phyloP scores from a whole-genome alignment of 192 early-diverging fungal species.

The Borealophlyctis nickersoniae region DNA sequence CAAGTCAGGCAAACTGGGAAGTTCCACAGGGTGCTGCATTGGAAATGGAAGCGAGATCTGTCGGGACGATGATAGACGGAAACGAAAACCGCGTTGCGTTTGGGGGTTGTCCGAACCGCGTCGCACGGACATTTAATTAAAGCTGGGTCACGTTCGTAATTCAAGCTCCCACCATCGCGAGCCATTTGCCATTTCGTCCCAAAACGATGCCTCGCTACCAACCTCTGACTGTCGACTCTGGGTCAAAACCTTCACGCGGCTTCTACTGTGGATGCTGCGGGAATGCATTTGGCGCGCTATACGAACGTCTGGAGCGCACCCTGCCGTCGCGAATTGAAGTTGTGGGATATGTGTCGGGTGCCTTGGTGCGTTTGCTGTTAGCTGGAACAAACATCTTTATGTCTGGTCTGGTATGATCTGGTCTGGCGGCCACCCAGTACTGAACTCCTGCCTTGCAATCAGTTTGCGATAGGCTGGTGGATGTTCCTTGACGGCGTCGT shows the following conservation, averaged over 20 bases:
- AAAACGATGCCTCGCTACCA: not conserved
- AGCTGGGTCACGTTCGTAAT: too few species aligned
- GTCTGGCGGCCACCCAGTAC: not conserved
- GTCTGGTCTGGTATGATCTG: not conserved
- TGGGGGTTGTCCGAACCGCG: too few species aligned
- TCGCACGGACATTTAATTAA: too few species aligned
- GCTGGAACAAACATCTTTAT: too few species aligned
- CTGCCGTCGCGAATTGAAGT: slow-evolving; percentile 26
- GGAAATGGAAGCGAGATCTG: too few species aligned
- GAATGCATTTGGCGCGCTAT: slow-evolving; percentile 3
- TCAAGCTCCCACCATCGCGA: too few species aligned
- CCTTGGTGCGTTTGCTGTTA: slow-evolving; percentile 19
- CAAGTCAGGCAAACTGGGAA: slow-evolving; percentile 1
- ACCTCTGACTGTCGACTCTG: not conserved
- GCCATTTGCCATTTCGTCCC: too few species aligned
- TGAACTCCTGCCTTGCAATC: not conserved
- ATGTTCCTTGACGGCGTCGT: slow-evolving; percentile 47
- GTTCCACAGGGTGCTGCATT: not conserved
- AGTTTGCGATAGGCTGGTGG: slow-evolving; percentile 54
- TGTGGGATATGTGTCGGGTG: slow-evolving; percentile 36
- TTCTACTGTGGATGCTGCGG: slow-evolving; percentile 32
- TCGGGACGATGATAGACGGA: too few species aligned
- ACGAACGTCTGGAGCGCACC: slow-evolving; percentile 5
- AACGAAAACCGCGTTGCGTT: too few species aligned
- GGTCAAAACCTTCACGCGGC: not conserved